Evolutionary conservation across 768 basidiomycete genomes (phyloP).

Genomic region (Psilocybe cubensis): DNA sequence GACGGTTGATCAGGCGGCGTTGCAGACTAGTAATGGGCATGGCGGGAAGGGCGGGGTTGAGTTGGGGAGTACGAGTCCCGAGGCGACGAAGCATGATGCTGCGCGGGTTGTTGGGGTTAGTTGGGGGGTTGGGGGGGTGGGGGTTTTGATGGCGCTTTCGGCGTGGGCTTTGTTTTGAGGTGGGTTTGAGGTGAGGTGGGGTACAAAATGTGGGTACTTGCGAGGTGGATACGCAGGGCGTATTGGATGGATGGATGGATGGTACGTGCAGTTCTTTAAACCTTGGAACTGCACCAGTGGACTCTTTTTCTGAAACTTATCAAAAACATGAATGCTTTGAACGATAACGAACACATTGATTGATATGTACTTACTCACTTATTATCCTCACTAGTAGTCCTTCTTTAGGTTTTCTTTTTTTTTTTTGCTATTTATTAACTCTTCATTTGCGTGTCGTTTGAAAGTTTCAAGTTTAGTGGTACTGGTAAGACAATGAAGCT

Average conservation of each 20-base stretch:
- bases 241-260: background rate
- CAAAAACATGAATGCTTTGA: background rate
- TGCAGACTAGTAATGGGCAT: conserved; percentile 68
- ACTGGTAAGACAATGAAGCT: too few relatives aligned
- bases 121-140: background rate
- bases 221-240: too few relatives aligned
- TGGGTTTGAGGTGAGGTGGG: background rate
- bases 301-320: background rate
- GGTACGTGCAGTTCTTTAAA: background rate
- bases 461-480: too few relatives aligned
- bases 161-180: background rate
- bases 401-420: background rate
- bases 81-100: conserved; percentile 21
- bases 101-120: background rate
- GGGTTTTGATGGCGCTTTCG: background rate
- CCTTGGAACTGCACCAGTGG: background rate
- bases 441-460: background rate
- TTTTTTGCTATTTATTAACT: background rate
- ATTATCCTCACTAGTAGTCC: background rate
- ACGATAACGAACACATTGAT: background rate
- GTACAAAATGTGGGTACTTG: background rate
- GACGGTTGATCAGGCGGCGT: conserved; percentile 51
- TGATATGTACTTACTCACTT: background rate
- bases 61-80: conserved; percentile 42
- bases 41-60: conserved; percentile 21